Conservation (phyloP, 495 filamentous ascomycete genomes). For the Monascus purpureus region DNA sequence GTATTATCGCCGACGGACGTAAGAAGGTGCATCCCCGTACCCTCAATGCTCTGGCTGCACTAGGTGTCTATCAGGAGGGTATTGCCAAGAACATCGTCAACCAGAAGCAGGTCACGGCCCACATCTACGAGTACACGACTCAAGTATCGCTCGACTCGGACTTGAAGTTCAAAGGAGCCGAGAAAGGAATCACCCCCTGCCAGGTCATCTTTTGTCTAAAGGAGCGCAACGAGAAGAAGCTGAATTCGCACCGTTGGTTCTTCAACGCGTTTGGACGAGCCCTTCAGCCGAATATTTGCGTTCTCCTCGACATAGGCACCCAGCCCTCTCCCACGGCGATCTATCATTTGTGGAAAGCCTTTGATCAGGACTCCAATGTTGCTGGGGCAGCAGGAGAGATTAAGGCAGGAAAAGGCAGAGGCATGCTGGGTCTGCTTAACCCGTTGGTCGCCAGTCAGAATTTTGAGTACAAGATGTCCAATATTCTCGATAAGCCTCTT, state of each 20-base stretch:
- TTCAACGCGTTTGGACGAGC: slow-evolving; percentile 96
- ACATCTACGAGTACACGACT: slow-evolving; percentile 98
- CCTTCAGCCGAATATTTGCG: slow-evolving; percentile 90
- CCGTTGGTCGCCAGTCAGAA: slow-evolving; percentile 95
- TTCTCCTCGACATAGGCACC: slow-evolving; percentile 91
- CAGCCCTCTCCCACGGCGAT: slow-evolving; percentile 72
- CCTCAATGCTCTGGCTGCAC: slow-evolving; percentile 86
- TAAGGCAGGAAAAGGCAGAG: slow-evolving; percentile 84
- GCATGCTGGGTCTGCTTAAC: slow-evolving; percentile 71
- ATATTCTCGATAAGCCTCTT: slow-evolving; percentile 94
- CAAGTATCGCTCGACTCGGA: slow-evolving; percentile 93
- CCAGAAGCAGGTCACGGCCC: slow-evolving; percentile 65
- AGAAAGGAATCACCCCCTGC: slow-evolving; percentile 97
- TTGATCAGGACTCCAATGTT: slow-evolving; percentile 92
- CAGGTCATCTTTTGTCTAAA: slow-evolving; percentile 99
- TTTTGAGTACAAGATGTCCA: slow-evolving; percentile 99
- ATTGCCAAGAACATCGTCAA: slow-evolving; percentile 99
- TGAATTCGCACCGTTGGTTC: slow-evolving; percentile 98
- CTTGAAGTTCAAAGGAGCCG: slow-evolving; percentile 95
- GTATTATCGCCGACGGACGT: slow-evolving; percentile 86
- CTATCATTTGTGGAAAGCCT: slow-evolving; percentile 99
- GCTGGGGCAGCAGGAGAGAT: slow-evolving; percentile 96
- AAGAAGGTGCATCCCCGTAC: slow-evolving; percentile 90
- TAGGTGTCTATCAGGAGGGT: slow-evolving; percentile 97
- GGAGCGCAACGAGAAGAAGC: slow-evolving; percentile 94